Evolutionary conservation across 768 basidiomycete genomes (phyloP).

Genomic region (Pleurotus tuoliensis): DNA sequence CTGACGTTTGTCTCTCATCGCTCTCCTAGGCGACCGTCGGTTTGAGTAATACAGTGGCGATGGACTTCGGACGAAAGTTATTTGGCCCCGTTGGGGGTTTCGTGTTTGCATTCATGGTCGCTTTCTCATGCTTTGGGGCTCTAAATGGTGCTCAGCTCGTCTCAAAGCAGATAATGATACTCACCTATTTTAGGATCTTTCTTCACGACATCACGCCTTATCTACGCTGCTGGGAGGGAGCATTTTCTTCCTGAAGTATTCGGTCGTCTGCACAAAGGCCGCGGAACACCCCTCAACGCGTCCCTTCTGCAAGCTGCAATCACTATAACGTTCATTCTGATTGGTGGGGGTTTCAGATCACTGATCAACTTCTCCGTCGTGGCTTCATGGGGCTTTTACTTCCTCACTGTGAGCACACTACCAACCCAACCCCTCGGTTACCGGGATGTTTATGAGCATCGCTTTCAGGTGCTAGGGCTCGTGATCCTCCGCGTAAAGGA

Average conservation of each 20-base stretch:
- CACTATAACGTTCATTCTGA: constrained; percentile 72
- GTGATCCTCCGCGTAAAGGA: constrained; percentile 88
- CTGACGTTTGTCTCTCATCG: not conserved
- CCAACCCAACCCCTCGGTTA: constrained; percentile 1
- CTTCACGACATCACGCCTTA: constrained; percentile 77
- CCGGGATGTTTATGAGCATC: not conserved
- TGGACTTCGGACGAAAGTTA: constrained; percentile 87
- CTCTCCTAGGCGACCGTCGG: constrained; percentile 51
- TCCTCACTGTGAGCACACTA: constrained; percentile 60
- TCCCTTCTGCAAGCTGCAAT: constrained; percentile 73
- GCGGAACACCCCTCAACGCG: constrained; percentile 87
- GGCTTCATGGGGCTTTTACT: constrained; percentile 85
- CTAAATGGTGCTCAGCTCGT: constrained; percentile 58
- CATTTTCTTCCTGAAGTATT: constrained; percentile 84
- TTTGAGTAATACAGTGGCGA: constrained; percentile 81
- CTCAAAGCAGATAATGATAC: constrained; percentile 1
- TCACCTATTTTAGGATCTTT: constrained; percentile 46
- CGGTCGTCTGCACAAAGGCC: constrained; percentile 65
- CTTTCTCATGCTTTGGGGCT: constrained; percentile 93
- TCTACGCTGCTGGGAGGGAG: constrained; percentile 87
- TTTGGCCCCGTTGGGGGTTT: constrained; percentile 87
- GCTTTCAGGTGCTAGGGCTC: constrained; percentile 72
- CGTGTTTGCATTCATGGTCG: constrained; percentile 87
- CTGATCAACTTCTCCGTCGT: constrained; percentile 89
- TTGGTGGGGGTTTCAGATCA: constrained; percentile 87